These are phyloP conservation scores for Phylloporus arenicola DNA, from an alignment of 768 basidiomycete genomes.

Conservation along the genomic window DNA sequence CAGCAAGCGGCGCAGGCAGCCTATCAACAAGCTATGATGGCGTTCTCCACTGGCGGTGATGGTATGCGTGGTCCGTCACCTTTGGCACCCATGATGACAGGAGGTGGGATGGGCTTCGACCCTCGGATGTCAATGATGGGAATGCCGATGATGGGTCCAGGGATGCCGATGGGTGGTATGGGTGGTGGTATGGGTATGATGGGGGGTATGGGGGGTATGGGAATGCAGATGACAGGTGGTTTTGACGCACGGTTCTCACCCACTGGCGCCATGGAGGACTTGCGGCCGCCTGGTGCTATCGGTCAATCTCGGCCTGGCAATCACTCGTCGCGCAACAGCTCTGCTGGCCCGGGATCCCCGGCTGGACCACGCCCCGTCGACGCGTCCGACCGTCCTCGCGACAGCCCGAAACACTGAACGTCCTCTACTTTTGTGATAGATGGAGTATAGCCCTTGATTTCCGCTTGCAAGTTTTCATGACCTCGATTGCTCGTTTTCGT, in stretches of 20 bases:
- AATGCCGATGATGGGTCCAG: conserved; percentile 60
- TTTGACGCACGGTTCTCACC: conserved; percentile 58
- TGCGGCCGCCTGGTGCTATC: conserved; percentile 24
- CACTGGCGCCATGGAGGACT: conserved; percentile 19
- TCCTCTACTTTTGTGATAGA: background rate
- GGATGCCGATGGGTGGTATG: conserved; percentile 29
- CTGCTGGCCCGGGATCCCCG: conserved; percentile 53
- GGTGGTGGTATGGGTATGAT: conserved; percentile 38
- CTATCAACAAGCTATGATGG: conserved; percentile 87
- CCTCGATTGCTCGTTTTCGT: conserved; percentile 10
- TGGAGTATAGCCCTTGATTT: conserved; percentile 9
- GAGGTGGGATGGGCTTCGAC: conserved; percentile 52
- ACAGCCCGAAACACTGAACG: conserved; percentile 23
- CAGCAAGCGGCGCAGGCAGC: conserved; percentile 78
- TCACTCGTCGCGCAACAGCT: conserved; percentile 44
- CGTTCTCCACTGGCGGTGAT: conserved; percentile 70
- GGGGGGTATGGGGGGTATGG: conserved; percentile 36
- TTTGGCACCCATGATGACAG: conserved; percentile 56
- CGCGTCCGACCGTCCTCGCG: conserved; percentile 21
- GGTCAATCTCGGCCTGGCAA: conserved; percentile 27
- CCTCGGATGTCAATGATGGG: conserved; percentile 82
- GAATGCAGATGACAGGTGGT: conserved; percentile 60
- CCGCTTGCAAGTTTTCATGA: conserved; percentile 7
- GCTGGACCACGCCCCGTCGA: conserved; percentile 32
- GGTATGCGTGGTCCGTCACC: conserved; percentile 35